Conservation (phyloP, 208 protist genomes). For the Acanthamoeba sp. region DNA sequence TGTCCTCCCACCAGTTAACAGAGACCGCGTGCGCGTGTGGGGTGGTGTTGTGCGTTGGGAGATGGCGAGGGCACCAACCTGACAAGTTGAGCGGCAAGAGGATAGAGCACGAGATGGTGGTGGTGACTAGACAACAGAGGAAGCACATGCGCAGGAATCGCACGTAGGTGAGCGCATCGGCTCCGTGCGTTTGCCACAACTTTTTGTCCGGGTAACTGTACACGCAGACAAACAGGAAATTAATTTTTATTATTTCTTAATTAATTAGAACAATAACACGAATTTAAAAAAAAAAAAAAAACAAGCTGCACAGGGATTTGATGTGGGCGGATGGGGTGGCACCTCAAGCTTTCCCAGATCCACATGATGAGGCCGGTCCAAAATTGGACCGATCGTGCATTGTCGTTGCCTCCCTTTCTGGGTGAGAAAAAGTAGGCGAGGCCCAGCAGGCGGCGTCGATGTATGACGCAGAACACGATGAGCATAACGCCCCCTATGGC, state of each 20-base stretch:
- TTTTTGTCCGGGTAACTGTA: slow-evolving; percentile 55
- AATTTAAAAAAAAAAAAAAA: not conserved
- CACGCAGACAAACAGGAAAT: not conserved
- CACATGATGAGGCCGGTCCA: slow-evolving; percentile 61
- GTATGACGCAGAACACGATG: slow-evolving; percentile 51
- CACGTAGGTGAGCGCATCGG: slow-evolving; percentile 61
- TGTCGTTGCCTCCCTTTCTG: slow-evolving; percentile 10
- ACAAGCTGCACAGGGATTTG: not conserved
- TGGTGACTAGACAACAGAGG: slow-evolving; percentile 6
- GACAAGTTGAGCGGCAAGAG: slow-evolving; percentile 60
- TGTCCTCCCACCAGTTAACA: not conserved
- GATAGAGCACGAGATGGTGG: slow-evolving; percentile 52
- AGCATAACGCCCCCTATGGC: not conserved
- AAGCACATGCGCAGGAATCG: slow-evolving; percentile 69
- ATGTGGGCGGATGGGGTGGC: not conserved
- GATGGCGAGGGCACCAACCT: not conserved
- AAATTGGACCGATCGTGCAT: slow-evolving; percentile 25
- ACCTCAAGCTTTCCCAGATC: slow-evolving; percentile 65
- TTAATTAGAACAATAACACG: not conserved
- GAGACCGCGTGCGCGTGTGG: not conserved
- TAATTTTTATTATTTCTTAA: not conserved
- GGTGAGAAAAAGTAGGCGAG: slow-evolving; percentile 57
- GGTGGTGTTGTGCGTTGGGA: too few relatives aligned
- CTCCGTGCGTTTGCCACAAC: slow-evolving; percentile 50
- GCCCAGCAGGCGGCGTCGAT: slow-evolving; percentile 45